Base-by-base conservation (phyloP, 257 asterid genomes). In the Penstemon davidsonii region DNA sequence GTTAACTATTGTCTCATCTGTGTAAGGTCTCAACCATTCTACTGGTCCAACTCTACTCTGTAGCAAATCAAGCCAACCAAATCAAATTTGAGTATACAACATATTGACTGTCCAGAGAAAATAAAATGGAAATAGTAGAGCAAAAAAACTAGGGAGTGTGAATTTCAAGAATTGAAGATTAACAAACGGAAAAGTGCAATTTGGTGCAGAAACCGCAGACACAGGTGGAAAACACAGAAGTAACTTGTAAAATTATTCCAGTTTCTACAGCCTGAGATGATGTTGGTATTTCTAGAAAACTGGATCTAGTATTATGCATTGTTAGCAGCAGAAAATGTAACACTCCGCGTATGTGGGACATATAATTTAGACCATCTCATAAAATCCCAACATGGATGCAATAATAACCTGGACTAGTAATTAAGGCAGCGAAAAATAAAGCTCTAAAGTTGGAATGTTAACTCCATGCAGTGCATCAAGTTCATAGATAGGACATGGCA, bases 21-120 rank as follows among this genome's bases (percentile, higher is more conserved):
- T 94, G 79, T 94, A 94, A 43, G 99, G 99, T 80, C 78, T 94
- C 81, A 94, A 77, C 99, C 99, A 94, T 83, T 94, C 97, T 71
- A 91, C 99, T 49, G 99, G 99, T 62, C 97, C 99, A 75, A 94
- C 99, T 86, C 99, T 88, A 81, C 99, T 94, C 99, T 94, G 96
- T 73, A 84, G 73, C 76, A 76, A 64, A 70, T 68, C 57, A 74
- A 65, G 60, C 56, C 53, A 78, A 64, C 40, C 52, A 82, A 71
- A 62, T 66, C 64, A 80, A 65, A 58, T 54, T 18, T 56, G 62
- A 62, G 57, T 41, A 47, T 59, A 57, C 43, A 50, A 43, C 56
- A 62, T 0, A 12, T 13, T 40, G 62, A 19, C 59, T 41, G 44
- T 65, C 5, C 56, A 46, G 13, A 7, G 15, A 45, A 39, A 4